Base-by-base conservation (phyloP, 495 filamentous ascomycete species). In the Daldinia caldariorum region DNA sequence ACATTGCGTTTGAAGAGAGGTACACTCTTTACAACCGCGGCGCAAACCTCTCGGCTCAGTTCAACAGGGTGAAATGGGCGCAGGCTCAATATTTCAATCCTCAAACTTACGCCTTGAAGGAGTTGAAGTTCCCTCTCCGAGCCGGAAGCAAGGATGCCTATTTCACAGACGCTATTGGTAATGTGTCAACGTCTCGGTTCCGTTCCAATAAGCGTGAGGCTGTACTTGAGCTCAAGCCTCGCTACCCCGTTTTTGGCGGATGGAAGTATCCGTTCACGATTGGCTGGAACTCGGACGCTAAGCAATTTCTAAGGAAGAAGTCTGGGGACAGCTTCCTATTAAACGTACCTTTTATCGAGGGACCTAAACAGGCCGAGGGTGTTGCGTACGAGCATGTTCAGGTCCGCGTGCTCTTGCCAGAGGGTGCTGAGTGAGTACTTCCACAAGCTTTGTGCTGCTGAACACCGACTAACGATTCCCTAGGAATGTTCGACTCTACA, bases 261-360 rank as follows among this genome's bases (percentile, higher is more conserved):
- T 99, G 95, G 95, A 97, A 97, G 79, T 97, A 97, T 76, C 94
- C 90, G 67, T 99, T 97, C 82, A 90, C 89, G 50, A 87, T 97
- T 49, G 96, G 95, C 64, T 99, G 95, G 94, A 92, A 97, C 82
- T 90, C 91, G 58, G 87, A 94, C 61, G 85, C 97, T 20, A 84
- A 86, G 68, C 85, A 86, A 37, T 97, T 92, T 77, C 76, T 99
- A 59, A 87, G 91, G 57, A 88, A 87, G 71, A 84, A 80, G 39
- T 82, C 83, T 26, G 79, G 80, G 3, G 89, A 92, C 38, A 85
- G 86, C 5, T 94, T 91, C 72, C 86, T 97, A n/a, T 85, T 99
- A 35, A 95, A 92, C 77, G 91, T 97, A 20, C 96, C 95, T n/a
- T 96, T 99, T 80, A 81, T 99, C 14, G 94, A 98, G 79, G 95